These are phyloP conservation scores for Diophrys appendiculata DNA, from an alignment of 73 alveolate genomes.

Conservation along the genomic window DNA sequence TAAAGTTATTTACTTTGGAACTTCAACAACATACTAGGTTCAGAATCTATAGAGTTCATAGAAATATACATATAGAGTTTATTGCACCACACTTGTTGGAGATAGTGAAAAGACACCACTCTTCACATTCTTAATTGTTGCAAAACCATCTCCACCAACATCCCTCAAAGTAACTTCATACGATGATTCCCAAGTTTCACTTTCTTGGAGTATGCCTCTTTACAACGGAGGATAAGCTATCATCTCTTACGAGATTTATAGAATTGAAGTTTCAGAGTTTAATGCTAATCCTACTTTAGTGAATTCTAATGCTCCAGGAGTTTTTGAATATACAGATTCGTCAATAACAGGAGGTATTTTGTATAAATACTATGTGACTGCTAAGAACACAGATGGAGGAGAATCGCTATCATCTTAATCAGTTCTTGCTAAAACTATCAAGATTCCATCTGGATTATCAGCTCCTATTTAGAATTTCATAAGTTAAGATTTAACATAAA, in stretches of 20 bases:
- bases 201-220: conserved; percentile 74
- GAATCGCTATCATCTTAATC: conserved; percentile 43
- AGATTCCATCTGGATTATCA: conserved; percentile 48
- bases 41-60: conserved; percentile 56
- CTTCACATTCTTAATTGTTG: conserved; percentile 49
- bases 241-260: conserved; percentile 48
- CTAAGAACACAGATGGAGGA: conserved; percentile 60
- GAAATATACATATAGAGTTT: conserved; percentile 52
- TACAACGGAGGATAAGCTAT: conserved; percentile 60
- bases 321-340: conserved; percentile 46
- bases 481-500: conserved; percentile 15
- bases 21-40: conserved; percentile 32
- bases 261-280: conserved; percentile 30
- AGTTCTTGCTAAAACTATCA: conserved; percentile 41
- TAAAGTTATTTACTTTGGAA: conserved; percentile 52
- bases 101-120: conserved; percentile 42
- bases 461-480: conserved; percentile 55
- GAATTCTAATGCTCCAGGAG: conserved; percentile 19
- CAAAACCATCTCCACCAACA: conserved; percentile 69
- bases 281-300: conserved; percentile 22
- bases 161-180: conserved; percentile 30
- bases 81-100: conserved; percentile 66
- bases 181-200: conserved; percentile 37
- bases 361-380: conserved; percentile 63
- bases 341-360: conserved; percentile 48